A percentile compares a stretch with the other conserved stretches of the same genome.
These are phyloP conservation scores for Pythium aristosporum DNA, from an alignment of 352 stramenopile species.

Conservation along the genomic window DNA sequence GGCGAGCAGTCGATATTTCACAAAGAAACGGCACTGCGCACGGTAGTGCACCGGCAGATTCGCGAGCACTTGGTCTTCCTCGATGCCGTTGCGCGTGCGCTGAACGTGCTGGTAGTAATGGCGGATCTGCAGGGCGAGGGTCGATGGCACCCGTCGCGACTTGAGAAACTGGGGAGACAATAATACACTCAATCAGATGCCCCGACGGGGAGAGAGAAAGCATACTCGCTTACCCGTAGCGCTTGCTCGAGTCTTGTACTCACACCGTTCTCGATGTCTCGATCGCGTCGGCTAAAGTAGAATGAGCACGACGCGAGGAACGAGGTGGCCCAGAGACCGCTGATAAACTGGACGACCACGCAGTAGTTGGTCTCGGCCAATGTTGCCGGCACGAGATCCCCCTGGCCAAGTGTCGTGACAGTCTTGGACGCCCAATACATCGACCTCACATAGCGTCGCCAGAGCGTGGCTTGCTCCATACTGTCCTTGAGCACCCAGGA, in stretches of 20 bases:
- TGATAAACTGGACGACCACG: slow-evolving; percentile 59
- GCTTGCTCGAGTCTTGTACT: slow-evolving; percentile 54
- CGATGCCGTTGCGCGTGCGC: slow-evolving; percentile 44
- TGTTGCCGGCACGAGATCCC: slow-evolving; percentile 61
- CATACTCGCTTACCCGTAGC: slow-evolving; percentile 20
- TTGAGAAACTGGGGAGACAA: slow-evolving; percentile 38
- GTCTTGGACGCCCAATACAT: slow-evolving; percentile 77
- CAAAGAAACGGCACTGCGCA: slow-evolving; percentile 21
- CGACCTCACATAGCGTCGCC: slow-evolving; percentile 50
- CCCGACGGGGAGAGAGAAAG: too few species aligned
- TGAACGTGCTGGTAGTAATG: slow-evolving; percentile 75
- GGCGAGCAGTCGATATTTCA: slow-evolving; percentile 28
- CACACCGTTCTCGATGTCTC: slow-evolving; percentile 51
- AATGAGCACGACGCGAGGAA: slow-evolving; percentile 62
- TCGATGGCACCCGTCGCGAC: slow-evolving; percentile 34
- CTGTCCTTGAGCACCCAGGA: slow-evolving; percentile 65
- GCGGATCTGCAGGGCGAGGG: slow-evolving; percentile 37
- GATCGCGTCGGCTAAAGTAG: slow-evolving; percentile 63
- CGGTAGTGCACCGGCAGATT: slow-evolving; percentile 29
- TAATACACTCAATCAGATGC: too few species aligned
- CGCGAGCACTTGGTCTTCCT: slow-evolving; percentile 27
- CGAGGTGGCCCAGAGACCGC: slow-evolving; percentile 64
- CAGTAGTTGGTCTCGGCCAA: slow-evolving; percentile 57
- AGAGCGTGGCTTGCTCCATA: slow-evolving; percentile 39
- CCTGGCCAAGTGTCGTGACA: slow-evolving; percentile 65